These are phyloP conservation scores for Saccharomycopsis sp. DNA, from an alignment of 805 yeast genomes.

Conservation along the genomic window DNA sequence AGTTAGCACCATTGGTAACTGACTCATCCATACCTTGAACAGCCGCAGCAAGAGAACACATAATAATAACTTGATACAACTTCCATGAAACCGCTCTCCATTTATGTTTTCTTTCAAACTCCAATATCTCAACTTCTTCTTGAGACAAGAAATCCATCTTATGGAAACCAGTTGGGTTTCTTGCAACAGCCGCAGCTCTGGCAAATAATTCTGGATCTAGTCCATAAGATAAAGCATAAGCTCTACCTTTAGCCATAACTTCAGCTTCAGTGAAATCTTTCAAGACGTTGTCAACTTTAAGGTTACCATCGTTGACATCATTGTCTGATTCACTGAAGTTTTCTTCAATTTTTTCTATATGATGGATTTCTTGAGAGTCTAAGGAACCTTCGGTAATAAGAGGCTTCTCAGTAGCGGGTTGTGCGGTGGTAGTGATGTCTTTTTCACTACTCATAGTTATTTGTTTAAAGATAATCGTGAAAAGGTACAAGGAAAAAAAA, in stretches of 20 bases:
- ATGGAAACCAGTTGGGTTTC: slow-evolving; percentile 51
- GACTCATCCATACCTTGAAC: slow-evolving; percentile 79
- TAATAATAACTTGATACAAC: slow-evolving; percentile 48
- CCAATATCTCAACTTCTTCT: slow-evolving; percentile 46
- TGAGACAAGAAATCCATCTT: slow-evolving; percentile 49
- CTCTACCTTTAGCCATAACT: slow-evolving; percentile 63
- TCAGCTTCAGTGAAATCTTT: slow-evolving; percentile 54
- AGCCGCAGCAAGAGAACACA: slow-evolving; percentile 73
- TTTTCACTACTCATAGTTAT: no score
- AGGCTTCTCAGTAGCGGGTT: background rate
- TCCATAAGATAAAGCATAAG: slow-evolving; percentile 50
- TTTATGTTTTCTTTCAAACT: slow-evolving; percentile 40
- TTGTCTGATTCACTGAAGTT: background rate
- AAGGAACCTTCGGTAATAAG: background rate
- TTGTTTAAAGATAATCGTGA: no score
- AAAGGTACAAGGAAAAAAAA: no score
- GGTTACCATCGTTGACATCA: background rate
- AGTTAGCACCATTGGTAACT: slow-evolving; percentile 65
- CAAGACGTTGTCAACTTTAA: slow-evolving; percentile 37
- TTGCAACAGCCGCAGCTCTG: slow-evolving; percentile 60
- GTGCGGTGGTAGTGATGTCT: no score
- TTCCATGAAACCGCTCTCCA: slow-evolving; percentile 37
- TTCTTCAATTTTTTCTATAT: slow-evolving; percentile 6
- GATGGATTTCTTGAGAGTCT: background rate
- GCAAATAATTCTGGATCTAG: slow-evolving; percentile 55